Evolutionary conservation across 129 eudicot species (phyloP).

Genomic region (Artemisia argyi): DNA sequence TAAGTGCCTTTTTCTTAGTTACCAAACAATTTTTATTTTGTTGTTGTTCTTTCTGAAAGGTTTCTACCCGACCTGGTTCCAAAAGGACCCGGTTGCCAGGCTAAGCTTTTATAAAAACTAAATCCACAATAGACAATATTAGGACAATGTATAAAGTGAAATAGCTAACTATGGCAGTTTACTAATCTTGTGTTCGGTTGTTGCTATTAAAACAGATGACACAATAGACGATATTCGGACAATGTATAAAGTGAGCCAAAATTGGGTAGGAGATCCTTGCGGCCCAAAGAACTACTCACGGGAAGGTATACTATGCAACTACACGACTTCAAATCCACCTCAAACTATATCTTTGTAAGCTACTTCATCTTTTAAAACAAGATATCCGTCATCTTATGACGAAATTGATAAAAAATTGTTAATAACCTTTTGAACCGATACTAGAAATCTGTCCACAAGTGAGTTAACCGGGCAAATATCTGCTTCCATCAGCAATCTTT

Average conservation of each 20-base stretch:
- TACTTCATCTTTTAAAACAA: not conserved
- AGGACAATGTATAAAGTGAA: constrained; percentile 28
- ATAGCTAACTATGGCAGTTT: too few relatives aligned
- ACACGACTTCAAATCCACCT: constrained; percentile 25
- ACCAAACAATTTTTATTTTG: too few relatives aligned
- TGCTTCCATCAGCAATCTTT: constrained; percentile 35
- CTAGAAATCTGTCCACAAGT: constrained; percentile 35
- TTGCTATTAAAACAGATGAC: constrained; percentile 20
- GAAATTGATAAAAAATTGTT: not conserved
- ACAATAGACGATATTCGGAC: constrained; percentile 23
- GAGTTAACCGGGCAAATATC: constrained; percentile 33
- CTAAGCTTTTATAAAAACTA: too few relatives aligned
- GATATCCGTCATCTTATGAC: not conserved
- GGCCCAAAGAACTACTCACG: constrained; percentile 40
- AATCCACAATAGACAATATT: constrained; percentile 19
- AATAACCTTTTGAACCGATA: constrained; percentile 7
- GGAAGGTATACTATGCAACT: constrained; percentile 34
- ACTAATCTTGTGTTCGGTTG: constrained; percentile 4
- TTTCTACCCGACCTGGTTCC: too few relatives aligned
- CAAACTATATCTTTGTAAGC: constrained; percentile 33
- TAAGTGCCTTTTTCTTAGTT: too few relatives aligned
- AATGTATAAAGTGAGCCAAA: constrained; percentile 27
- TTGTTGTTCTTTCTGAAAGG: too few relatives aligned
- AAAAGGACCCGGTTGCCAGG: too few relatives aligned
- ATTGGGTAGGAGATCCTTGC: constrained; percentile 40